A percentile compares a stretch with the other conserved stretches of the same genome.
These are phyloP conservation scores for Sechiopsis laciniata DNA, from an alignment of 306 rosid genomes.

Conservation along the genomic window DNA sequence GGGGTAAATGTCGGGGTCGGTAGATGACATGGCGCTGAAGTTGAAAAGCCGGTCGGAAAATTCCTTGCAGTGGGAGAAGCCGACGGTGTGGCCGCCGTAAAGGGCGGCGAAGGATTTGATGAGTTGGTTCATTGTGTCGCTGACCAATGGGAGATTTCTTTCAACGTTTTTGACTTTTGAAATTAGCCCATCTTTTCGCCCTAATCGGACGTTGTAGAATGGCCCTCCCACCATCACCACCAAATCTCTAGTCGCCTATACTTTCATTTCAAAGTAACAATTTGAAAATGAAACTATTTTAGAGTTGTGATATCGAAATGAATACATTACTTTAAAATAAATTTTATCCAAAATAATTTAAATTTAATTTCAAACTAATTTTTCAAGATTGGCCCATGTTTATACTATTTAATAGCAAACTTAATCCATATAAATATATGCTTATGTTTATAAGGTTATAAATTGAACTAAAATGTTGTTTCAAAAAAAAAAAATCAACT, in stretches of 20 bases:
- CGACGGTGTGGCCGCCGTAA: slow-evolving; percentile 20
- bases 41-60: slow-evolving; percentile 1
- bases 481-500: no score
- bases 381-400: no score
- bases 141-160: neutral
- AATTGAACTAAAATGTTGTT: no score
- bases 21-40: neutral
- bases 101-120: neutral
- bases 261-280: no score
- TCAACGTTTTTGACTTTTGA: neutral
- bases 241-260: slow-evolving; percentile 8
- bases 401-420: no score
- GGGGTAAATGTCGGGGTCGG: slow-evolving; percentile 18
- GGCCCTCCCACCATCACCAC: slow-evolving; percentile 19
- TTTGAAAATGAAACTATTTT: no score
- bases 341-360: no score
- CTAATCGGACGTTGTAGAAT: slow-evolving; percentile 6
- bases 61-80: slow-evolving; percentile 22
- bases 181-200: neutral
- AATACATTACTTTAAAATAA: no score
- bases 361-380: no score
- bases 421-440: no score
- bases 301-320: no score
- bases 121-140: neutral
- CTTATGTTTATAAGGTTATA: no score